Evolutionary conservation across 768 basidiomycete species (phyloP), one percentile per base, ranked within the genome.

Genomic region (Tulasnella sp.): DNA sequence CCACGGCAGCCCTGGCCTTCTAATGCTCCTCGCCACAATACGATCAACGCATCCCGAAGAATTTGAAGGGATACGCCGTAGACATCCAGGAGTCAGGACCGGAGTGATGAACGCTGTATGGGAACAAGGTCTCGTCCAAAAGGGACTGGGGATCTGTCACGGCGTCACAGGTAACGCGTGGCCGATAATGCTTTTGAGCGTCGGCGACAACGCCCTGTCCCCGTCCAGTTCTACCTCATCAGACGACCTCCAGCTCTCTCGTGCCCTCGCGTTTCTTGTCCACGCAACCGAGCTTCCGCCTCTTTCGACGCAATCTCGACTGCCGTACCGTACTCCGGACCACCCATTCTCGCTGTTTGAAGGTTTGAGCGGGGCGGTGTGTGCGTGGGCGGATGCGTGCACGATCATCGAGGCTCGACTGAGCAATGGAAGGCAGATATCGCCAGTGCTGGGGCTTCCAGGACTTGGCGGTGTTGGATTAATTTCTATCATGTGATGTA

Each of bases 91-190:
- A 27, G 47, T 44, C 32, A 38, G 55, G 42, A 34, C 56, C 4
- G 38, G 34, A 45, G 47, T 47, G 38, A 62, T 56, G 29, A 29
- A 52, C 10, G 61, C 56, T 7, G 56, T 62, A 21, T 62, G 61
- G 61, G 56, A 62, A 19, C 50, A 58, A 32, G 61, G 61, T 15
- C 56, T 62, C 3, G 30, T 62, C n/a, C 30, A 30, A 23, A 59
- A 62, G 43, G 61, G 61, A 15, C 43, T 62, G 26, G 59, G 61
- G 21, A 26, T 62, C 19, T 62, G 61, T 45, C 61, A 62, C 38
- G 61, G 58, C 49, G 56, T 62, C 3, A 34, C 61, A 11, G 61
- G 61, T 24, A 62, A 62, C 51, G 61, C 61, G 15, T 62, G 58
- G 58, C 54, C 60, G n/a, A 23, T 29, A n/a, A 60, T 58, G 61